A percentile compares a stretch with the other conserved stretches of the same genome.
phyloP scores from a whole-genome alignment of 192 early-diverging fungal species.

The Blastocladiella britannica region DNA sequence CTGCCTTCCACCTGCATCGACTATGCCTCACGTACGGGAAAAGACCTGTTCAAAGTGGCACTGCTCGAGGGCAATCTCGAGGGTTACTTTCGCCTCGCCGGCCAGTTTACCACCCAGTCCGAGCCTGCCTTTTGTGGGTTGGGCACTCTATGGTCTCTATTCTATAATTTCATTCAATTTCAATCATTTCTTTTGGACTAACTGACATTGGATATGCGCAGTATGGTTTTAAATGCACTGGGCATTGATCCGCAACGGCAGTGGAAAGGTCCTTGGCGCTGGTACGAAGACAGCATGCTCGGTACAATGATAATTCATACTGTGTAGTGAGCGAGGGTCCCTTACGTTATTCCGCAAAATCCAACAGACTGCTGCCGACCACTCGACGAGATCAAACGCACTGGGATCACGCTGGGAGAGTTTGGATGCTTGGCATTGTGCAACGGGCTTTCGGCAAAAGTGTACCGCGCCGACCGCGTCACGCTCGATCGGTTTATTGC shows the following conservation, averaged over 20 bases:
- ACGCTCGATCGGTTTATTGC: constrained; percentile 12
- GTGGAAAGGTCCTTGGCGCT: constrained; percentile 23
- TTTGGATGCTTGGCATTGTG: constrained; percentile 14
- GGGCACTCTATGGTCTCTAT: constrained; percentile 11
- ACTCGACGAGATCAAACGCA: constrained; percentile 13
- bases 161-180: too few relatives aligned
- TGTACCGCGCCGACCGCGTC: constrained; percentile 7
- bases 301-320: too few relatives aligned
- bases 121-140: constrained; percentile 24
- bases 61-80: constrained; percentile 11
- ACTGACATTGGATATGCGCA: neutral
- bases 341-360: too few relatives aligned
- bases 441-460: constrained; percentile 15
- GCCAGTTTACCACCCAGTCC: constrained; percentile 16
- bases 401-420: constrained; percentile 16
- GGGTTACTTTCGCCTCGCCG: constrained; percentile 13
- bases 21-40: constrained; percentile 11
- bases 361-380: constrained; percentile 9
- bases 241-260: constrained; percentile 17
- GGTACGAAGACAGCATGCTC: constrained; percentile 22
- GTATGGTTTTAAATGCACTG: constrained; percentile 20
- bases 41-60: constrained; percentile 10
- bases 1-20: constrained; percentile 15
- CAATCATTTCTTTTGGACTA: too few relatives aligned
- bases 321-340: too few relatives aligned